phyloP scores from a whole-genome alignment of 2,329 filamentous ascomycete genomes.

The Fusarium tjaetaba region DNA sequence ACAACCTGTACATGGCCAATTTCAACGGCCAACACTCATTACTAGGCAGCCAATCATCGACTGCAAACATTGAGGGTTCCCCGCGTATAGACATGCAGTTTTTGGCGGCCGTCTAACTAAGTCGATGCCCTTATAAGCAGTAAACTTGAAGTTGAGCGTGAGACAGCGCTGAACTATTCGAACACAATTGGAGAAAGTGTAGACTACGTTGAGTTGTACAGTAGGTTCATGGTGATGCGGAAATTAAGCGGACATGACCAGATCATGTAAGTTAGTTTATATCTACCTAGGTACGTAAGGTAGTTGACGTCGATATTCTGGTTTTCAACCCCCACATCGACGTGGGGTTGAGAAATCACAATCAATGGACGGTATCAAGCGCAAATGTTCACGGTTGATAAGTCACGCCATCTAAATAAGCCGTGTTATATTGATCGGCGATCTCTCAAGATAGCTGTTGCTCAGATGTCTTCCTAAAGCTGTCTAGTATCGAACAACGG shows the following conservation, averaged over 20 bases:
- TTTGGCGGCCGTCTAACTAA: neutral
- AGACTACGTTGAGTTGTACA: neutral
- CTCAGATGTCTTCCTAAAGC: neutral
- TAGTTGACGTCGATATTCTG: neutral
- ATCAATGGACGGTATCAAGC: neutral
- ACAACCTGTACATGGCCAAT: conserved; percentile 1
- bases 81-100: neutral
- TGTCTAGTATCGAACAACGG: conserved; percentile 7
- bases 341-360: neutral
- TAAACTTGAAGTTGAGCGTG: neutral
- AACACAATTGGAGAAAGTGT: neutral
- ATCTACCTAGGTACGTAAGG: too few relatives aligned
- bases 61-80: neutral
- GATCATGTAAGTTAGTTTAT: neutral
- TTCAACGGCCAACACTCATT: neutral
- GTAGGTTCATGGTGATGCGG: neutral
- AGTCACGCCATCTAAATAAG: neutral
- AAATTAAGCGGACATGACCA: neutral
- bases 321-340: neutral
- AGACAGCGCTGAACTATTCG: neutral
- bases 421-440: neutral
- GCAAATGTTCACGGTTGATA: neutral
- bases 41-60: conserved; percentile 15
- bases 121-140: neutral
- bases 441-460: neutral